Conservation (phyloP, 441 rosid species). For the Mallotus repandus region DNA sequence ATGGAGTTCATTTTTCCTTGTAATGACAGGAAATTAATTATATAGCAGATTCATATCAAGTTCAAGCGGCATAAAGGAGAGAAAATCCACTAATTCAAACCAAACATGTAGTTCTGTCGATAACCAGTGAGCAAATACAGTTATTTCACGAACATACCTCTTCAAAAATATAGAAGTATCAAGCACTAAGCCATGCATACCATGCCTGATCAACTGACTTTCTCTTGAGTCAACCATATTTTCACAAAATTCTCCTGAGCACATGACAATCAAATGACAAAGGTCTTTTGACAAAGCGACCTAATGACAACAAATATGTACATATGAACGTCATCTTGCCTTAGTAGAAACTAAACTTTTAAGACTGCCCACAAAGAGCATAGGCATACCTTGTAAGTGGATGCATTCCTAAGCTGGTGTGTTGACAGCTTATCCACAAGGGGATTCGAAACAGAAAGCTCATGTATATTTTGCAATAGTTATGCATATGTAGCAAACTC, state of each 20-base stretch:
- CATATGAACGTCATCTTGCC: background rate
- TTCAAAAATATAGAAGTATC: slow-evolving; percentile 59
- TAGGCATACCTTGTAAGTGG: slow-evolving; percentile 62
- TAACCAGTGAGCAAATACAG: background rate
- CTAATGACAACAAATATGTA: slow-evolving; percentile 37
- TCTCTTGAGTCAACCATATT: slow-evolving; percentile 38
- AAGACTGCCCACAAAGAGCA: slow-evolving; percentile 18
- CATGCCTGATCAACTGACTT: slow-evolving; percentile 34
- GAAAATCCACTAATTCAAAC: too few relatives aligned
- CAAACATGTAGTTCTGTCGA: too few relatives aligned
- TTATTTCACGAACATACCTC: background rate
- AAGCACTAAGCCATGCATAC: slow-evolving; percentile 59
- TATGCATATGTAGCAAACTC: background rate
- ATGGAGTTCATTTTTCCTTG: slow-evolving; percentile 86
- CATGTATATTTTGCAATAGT: slow-evolving; percentile 69
- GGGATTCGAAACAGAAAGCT: slow-evolving; percentile 48
- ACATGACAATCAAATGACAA: slow-evolving; percentile 65
- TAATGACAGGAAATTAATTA: slow-evolving; percentile 17
- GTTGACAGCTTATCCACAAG: slow-evolving; percentile 38
- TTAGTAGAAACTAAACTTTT: slow-evolving; percentile 12
- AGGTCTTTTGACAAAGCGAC: slow-evolving; percentile 89
- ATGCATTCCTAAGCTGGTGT: slow-evolving; percentile 50
- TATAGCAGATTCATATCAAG: background rate
- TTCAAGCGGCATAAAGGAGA: too few relatives aligned
- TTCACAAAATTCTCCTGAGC: slow-evolving; percentile 71